Conservation (phyloP, 495 filamentous ascomycete species). For the Penicillium dipodomyicola region DNA sequence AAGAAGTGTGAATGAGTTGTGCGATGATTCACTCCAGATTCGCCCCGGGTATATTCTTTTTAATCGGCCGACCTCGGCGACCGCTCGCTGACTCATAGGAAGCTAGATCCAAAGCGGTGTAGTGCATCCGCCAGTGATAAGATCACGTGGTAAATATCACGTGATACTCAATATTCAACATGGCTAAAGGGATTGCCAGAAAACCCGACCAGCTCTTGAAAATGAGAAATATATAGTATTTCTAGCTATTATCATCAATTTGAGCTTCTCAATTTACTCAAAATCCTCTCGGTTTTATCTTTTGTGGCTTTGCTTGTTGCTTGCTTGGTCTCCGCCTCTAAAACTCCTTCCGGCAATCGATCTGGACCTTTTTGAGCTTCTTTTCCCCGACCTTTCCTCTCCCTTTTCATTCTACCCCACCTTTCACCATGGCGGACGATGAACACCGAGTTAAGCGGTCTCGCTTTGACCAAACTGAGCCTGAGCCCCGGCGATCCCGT, state of each 20-base stretch:
- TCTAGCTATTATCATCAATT: background rate
- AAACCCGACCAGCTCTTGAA: background rate
- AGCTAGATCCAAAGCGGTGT: constrained; percentile 12
- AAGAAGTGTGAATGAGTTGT: constrained; percentile 22
- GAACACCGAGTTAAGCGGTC: constrained; percentile 80
- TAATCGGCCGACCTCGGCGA: constrained; percentile 42
- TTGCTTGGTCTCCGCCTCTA: constrained; percentile 15
- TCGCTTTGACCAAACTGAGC: constrained; percentile 86
- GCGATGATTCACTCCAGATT: constrained; percentile 30
- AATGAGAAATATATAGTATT: constrained; percentile 5
- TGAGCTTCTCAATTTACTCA: background rate
- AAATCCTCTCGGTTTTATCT: background rate
- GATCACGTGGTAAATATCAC: background rate
- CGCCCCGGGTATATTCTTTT: constrained; percentile 34
- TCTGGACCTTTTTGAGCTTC: constrained; percentile 16
- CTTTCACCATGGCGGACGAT: constrained; percentile 67
- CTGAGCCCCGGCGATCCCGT: constrained; percentile 71
- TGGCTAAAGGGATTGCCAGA: background rate
- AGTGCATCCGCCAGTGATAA: background rate
- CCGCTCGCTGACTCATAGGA: constrained; percentile 32
- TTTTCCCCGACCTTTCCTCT: constrained; percentile 5
- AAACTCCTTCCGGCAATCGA: constrained; percentile 28
- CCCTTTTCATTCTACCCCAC: background rate
- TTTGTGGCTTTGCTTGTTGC: background rate
- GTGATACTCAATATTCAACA: background rate